phyloP scores from a whole-genome alignment of 2,329 filamentous ascomycete species.

The Ceratocystis ficicola region DNA sequence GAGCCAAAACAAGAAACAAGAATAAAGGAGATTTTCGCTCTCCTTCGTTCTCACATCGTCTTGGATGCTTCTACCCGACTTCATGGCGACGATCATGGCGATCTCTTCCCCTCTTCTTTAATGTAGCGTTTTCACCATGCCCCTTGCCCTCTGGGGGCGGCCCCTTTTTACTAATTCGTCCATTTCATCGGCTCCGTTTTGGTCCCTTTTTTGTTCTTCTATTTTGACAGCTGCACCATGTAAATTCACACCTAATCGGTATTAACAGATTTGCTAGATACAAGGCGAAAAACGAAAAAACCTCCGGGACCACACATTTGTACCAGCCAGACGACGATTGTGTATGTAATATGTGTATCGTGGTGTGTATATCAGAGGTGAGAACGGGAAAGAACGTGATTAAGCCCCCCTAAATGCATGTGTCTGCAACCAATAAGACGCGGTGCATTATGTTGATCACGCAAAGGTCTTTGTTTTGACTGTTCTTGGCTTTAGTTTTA shows the following conservation, averaged over 20 bases:
- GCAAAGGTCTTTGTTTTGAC: no score
- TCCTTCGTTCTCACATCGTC: background rate
- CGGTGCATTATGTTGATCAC: no score
- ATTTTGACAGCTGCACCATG: background rate
- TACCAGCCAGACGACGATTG: background rate
- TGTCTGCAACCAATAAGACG: no score
- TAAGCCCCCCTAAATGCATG: no score
- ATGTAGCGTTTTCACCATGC: background rate
- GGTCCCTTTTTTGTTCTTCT: background rate
- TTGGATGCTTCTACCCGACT: background rate
- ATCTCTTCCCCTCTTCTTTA: background rate
- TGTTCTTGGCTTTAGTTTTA: no score
- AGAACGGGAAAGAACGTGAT: background rate
- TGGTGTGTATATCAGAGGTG: background rate
- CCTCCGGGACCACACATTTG: background rate
- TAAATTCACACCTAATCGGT: conserved; percentile 1
- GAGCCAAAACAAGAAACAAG: background rate
- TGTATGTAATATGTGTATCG: conserved; percentile 2
- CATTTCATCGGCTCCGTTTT: background rate
- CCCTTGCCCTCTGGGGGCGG: background rate
- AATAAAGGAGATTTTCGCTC: background rate
- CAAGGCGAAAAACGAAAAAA: background rate
- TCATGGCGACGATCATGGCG: background rate
- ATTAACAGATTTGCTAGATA: background rate
- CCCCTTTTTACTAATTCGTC: background rate